phyloP scores from a whole-genome alignment of 1,139 yeast genomes.

The Pichia sp. region DNA sequence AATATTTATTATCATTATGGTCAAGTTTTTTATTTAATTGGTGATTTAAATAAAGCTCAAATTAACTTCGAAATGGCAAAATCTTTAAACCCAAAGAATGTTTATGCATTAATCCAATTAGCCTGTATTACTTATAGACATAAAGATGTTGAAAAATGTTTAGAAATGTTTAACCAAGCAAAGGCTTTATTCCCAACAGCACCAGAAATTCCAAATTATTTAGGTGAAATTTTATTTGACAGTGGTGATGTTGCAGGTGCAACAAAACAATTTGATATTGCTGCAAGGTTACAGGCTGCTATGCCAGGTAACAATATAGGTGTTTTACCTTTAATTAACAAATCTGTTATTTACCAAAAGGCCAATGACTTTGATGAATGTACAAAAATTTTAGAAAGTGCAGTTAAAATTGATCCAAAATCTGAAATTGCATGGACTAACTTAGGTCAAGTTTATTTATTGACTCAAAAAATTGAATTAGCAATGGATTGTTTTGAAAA shows the following conservation, averaged over 20 bases:
- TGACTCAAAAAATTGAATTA: constrained; percentile 72
- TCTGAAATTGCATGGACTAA: constrained; percentile 86
- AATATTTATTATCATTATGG: constrained; percentile 93
- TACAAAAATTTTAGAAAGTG: constrained; percentile 61
- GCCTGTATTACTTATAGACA: constrained; percentile 89
- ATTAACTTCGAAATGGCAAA: constrained; percentile 71
- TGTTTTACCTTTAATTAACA: constrained; percentile 84
- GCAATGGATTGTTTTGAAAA: constrained; percentile 79
- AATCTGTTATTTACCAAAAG: constrained; percentile 69
- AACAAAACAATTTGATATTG: constrained; percentile 75
- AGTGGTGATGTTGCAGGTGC: constrained; percentile 69
- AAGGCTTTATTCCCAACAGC: constrained; percentile 73
- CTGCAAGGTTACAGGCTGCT: constrained; percentile 75
- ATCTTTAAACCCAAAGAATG: constrained; percentile 65
- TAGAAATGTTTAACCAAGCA: constrained; percentile 60
- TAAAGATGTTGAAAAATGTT: constrained; percentile 43
- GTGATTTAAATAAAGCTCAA: constrained; percentile 68
- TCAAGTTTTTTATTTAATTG: constrained; percentile 79
- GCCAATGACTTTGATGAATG: constrained; percentile 57
- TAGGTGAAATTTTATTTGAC: constrained; percentile 89
- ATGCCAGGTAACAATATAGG: constrained; percentile 61
- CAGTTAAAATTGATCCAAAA: constrained; percentile 77
- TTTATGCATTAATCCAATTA: constrained; percentile 82
- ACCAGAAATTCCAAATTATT: constrained; percentile 91
- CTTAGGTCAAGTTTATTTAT: constrained; percentile 84